Evolutionary conservation across 257 asterid genomes (phyloP).

Genomic region (Solanum gracilifrons): DNA sequence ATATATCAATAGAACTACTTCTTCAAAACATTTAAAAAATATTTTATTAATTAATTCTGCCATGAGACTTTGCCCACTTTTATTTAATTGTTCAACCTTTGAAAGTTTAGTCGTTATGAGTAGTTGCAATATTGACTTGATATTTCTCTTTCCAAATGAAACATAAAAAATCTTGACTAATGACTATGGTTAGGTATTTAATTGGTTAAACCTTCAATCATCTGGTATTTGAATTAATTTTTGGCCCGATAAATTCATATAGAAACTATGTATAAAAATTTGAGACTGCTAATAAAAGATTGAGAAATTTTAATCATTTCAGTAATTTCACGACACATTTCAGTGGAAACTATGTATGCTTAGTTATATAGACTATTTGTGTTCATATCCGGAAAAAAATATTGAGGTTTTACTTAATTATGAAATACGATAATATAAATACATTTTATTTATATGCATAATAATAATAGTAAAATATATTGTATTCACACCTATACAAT

Average conservation of each 20-base stretch:
- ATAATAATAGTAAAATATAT: too few species aligned
- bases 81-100: background rate
- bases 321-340: background rate
- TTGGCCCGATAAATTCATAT: background rate
- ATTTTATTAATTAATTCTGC: background rate
- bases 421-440: too few species aligned
- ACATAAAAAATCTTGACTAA: background rate
- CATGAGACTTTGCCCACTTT: background rate
- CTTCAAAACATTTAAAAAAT: background rate
- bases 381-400: too few species aligned
- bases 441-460: too few species aligned
- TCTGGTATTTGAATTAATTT: background rate
- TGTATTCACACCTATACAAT: too few species aligned
- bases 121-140: background rate
- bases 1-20: background rate
- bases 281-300: background rate
- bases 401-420: too few species aligned
- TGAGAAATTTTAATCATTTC: background rate
- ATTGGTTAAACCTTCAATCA: background rate
- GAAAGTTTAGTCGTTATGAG: background rate
- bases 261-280: background rate
- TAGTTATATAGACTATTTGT: too few species aligned
- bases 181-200: background rate
- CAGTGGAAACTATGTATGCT: background rate
- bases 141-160: background rate